These are phyloP conservation scores for Corylus avellana DNA, from an alignment of 306 rosid species.

Conservation along the genomic window DNA sequence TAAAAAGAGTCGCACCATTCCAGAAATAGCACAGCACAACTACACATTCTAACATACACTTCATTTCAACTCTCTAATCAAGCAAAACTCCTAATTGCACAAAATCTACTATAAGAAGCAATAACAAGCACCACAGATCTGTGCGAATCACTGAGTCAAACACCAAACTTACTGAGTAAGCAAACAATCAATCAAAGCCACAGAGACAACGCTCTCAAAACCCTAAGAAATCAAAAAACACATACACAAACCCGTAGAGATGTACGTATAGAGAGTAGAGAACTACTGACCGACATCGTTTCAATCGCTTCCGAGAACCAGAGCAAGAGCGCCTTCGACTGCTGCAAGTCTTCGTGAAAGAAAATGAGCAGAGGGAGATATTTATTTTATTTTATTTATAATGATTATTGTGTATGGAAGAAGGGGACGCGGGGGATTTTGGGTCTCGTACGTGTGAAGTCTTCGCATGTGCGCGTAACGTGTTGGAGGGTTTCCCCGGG, in stretches of 20 bases:
- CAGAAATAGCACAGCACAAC: not conserved
- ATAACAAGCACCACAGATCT: not conserved
- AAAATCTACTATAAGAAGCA: not conserved
- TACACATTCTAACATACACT: not conserved
- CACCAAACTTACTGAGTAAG: not conserved
- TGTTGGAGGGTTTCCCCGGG: constrained; percentile 1
- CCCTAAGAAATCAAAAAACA: not conserved
- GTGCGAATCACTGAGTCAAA: not conserved
- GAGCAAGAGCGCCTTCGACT: not conserved
- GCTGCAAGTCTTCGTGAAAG: not conserved
- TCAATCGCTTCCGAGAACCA: not conserved
- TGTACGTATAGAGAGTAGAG: not conserved
- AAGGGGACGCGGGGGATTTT: not conserved
- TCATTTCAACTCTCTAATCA: not conserved
- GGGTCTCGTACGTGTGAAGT: constrained; percentile 17
- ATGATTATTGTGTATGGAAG: no score
- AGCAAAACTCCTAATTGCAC: not conserved
- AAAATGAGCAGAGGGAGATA: not conserved
- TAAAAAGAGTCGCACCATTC: not conserved
- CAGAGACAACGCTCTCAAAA: constrained; percentile 5
- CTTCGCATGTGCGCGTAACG: constrained; percentile 31
- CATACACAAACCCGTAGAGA: not conserved
- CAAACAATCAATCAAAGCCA: not conserved
- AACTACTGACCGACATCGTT: constrained; percentile 49
- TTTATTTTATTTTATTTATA: not conserved